Base-by-base conservation (phyloP, 495 filamentous ascomycete genomes). In the Penicillium roqueforti region DNA sequence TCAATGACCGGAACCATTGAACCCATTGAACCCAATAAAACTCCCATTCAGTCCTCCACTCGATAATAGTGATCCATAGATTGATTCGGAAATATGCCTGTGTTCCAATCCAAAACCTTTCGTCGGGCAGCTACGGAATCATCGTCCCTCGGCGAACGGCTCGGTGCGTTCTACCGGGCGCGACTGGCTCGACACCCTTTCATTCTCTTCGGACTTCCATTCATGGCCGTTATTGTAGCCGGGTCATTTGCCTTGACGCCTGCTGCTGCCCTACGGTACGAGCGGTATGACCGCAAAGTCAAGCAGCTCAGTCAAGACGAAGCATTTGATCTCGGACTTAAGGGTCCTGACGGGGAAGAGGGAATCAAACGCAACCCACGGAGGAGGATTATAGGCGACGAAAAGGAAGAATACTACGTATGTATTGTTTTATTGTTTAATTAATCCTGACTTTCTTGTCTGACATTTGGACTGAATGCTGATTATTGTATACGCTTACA, bases 171-270 rank as follows among this genome's bases (percentile, higher is more conserved):
- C 20, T 99, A 99, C 74, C 87, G 93, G 51, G 65, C 74, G 10
- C 63, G 73, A 47, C 78, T 96, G 36, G 65, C 76, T 18, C 83
- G 80, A 55, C 89, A 88, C 59, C 93, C 93, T 1, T 99, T 99
- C 71, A 74, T 92, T 34, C 80, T 97, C 47, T 99, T 99, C 69
- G 93, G 93, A 6, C 76, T 97, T n/a, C 93, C 93, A 13, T 99
- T 99, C 73, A 80, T 97, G 62, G 73, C 79, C 39, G 84, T 92
- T 32, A 96, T 99, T 60, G 85, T 99, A n/a, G 91, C 86, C 4
- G 93, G 89, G 0, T 95, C 89, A 7, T 99, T 99, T 71, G 87
- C 92, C 55, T 80, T 99, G 13, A 96, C 92, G 0, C 93, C 95
- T 2, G 93, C 91, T 2, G 89, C 93, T 6, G 95, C 93, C 5